Evolutionary conservation across 2,329 filamentous ascomycete genomes (phyloP), one percentile per base, ranked within the genome.

Genomic region (Xylaria arbuscula): DNA sequence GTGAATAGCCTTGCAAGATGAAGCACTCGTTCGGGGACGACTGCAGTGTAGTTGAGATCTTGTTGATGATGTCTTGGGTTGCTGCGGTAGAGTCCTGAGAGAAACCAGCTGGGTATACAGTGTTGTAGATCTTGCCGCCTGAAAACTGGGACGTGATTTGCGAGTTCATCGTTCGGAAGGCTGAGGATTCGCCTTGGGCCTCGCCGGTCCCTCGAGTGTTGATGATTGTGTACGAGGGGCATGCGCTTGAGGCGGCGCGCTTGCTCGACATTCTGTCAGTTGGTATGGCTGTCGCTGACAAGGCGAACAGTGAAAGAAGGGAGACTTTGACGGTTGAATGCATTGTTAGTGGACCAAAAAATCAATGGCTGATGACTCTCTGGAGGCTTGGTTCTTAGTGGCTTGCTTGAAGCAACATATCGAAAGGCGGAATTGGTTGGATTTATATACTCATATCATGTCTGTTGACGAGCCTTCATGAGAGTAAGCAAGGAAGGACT

Each of bases 1-100:
- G 67, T 17, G 61, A 67, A 38, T 70, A 70, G 1, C 67, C 64
- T 34, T 70, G 59, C 48, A 67, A 34, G 34, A 70, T 54, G 60
- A 70, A 70, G 22, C 61, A 67, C 57, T 70, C 64, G n/a, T 61
- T 40, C 10, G 67, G 64, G 3, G 63, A 66, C 8, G 54, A 47
- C 5, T 7, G 5, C 13, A 67, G 51, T 28, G 54, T 64, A 4
- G 54, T 45, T 9, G 40, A 15, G 56, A 67, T 64, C 40, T 70
- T 42, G 42, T 56, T 50, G 59, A 64, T 48, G 38, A 67, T 70
- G 64, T 70, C 67, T 42, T 17, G 22, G 11, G 67, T 62, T 9
- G 59, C 67, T 2, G 50, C 13, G 1, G 59, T 11, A 17, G 60
- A 64, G 48, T 62, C 42, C 28, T 70, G 67, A 9, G 32, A 17